Evolutionary conservation across 2,329 filamentous ascomycete species (phyloP).

Genomic region (Aureobasidium subglaciale): DNA sequence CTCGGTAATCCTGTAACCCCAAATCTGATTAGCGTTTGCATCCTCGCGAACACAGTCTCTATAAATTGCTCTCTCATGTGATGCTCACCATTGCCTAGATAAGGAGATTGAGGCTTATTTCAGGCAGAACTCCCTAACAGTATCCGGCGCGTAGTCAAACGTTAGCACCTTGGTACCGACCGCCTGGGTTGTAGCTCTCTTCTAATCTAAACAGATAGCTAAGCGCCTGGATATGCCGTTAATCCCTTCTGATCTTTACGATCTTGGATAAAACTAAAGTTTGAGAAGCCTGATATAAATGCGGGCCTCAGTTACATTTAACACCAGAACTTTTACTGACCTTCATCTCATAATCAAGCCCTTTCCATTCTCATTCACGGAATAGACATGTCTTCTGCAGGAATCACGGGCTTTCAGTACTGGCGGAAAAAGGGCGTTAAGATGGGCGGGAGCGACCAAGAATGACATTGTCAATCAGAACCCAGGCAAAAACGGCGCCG

Average conservation of each 20-base stretch:
- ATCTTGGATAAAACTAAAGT: not conserved
- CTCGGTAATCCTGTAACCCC: not conserved
- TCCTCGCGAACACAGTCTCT: not conserved
- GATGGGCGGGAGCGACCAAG: slow-evolving; percentile 9
- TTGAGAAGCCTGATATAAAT: not conserved
- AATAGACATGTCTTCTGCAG: not conserved
- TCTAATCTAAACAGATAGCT: not conserved
- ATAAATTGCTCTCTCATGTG: not conserved
- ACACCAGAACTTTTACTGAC: not conserved
- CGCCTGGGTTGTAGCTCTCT: not conserved
- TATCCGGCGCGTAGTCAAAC: not conserved
- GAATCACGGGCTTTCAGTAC: not conserved
- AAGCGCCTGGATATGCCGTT: not conserved
- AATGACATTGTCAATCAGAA: slow-evolving; percentile 9
- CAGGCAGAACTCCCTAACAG: not conserved
- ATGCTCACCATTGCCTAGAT: not conserved
- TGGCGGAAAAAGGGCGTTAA: slow-evolving; percentile 1
- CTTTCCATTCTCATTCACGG: not conserved
- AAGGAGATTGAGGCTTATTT: not conserved
- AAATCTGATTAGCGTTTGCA: not conserved
- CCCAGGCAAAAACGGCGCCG: slow-evolving; percentile 2
- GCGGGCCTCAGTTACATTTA: not conserved
- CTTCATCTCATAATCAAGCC: not conserved
- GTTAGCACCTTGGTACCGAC: not conserved
- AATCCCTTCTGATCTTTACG: not conserved